Percentiles rank a stretch among this genome's conserved stretches.
These are phyloP conservation scores for Zymoseptoria pseudotritici DNA, from an alignment of 2,329 filamentous ascomycete species.

Conservation along the genomic window DNA sequence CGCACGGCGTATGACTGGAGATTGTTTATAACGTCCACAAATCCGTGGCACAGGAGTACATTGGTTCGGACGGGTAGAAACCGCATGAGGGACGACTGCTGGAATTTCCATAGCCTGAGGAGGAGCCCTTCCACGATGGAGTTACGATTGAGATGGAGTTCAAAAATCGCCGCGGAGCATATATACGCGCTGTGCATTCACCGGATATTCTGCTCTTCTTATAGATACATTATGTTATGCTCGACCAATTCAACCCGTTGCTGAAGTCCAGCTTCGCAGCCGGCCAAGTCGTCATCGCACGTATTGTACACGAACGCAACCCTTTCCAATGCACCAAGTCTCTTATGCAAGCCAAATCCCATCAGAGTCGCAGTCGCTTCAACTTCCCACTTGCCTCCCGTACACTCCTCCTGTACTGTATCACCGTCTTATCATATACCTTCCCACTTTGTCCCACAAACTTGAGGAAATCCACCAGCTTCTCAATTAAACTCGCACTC, in stretches of 20 bases:
- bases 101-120: neutral
- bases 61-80: neutral
- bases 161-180: neutral
- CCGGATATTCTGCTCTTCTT: neutral
- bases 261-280: too few relatives aligned
- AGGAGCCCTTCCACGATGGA: neutral
- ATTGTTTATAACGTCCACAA: neutral
- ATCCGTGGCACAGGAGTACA: neutral
- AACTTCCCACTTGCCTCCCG: neutral
- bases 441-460: constrained; percentile 6
- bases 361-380: neutral
- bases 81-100: neutral
- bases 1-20: neutral
- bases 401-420: neutral
- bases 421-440: neutral
- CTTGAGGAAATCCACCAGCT: constrained; percentile 12
- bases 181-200: neutral
- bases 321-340: neutral
- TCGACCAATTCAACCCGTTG: neutral
- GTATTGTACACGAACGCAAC: too few relatives aligned
- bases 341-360: neutral
- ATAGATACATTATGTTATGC: neutral
- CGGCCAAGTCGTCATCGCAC: too few relatives aligned
- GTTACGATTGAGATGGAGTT: neutral
- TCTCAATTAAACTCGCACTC: constrained; percentile 4